A percentile compares a stretch with the other conserved stretches of the same genome.
phyloP scores from a whole-genome alignment of 208 protist genomes.

The Acanthamoeba triangularis region DNA sequence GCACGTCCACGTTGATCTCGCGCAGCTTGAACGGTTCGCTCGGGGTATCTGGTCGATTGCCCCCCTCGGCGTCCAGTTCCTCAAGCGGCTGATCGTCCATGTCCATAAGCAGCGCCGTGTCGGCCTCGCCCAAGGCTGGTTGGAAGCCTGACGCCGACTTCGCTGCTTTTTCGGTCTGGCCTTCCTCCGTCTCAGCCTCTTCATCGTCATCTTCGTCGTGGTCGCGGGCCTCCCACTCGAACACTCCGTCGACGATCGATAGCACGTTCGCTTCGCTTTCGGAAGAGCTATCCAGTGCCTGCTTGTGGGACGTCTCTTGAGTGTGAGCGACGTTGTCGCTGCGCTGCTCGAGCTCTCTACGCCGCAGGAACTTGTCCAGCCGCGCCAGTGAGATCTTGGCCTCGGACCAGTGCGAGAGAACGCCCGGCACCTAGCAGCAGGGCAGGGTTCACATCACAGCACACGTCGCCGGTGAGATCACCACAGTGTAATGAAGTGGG shows the following conservation, averaged over 20 bases:
- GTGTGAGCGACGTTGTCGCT: too few relatives aligned
- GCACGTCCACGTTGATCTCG: not conserved
- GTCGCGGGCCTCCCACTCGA: not conserved
- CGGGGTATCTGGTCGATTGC: not conserved
- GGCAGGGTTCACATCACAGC: not conserved
- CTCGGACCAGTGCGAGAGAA: slow-evolving; percentile 48
- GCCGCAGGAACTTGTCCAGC: slow-evolving; percentile 79
- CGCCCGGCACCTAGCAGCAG: not conserved
- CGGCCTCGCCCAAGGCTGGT: too few relatives aligned
- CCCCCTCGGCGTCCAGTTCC: not conserved
- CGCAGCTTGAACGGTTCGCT: not conserved
- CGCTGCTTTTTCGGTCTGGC: not conserved
- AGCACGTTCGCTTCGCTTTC: not conserved
- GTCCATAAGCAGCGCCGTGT: not conserved
- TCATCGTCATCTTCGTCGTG: not conserved
- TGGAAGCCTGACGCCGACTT: too few relatives aligned
- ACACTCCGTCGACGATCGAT: not conserved
- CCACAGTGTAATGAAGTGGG: not conserved
- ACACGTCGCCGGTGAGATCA: not conserved
- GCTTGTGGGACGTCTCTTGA: not conserved
- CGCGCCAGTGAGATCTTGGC: slow-evolving; percentile 76
- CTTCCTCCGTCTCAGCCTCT: not conserved
- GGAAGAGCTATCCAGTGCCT: not conserved
- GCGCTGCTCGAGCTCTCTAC: not conserved
- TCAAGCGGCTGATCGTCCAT: not conserved